Conservation (phyloP, 768 basidiomycete genomes). For the Suillus sp. region DNA sequence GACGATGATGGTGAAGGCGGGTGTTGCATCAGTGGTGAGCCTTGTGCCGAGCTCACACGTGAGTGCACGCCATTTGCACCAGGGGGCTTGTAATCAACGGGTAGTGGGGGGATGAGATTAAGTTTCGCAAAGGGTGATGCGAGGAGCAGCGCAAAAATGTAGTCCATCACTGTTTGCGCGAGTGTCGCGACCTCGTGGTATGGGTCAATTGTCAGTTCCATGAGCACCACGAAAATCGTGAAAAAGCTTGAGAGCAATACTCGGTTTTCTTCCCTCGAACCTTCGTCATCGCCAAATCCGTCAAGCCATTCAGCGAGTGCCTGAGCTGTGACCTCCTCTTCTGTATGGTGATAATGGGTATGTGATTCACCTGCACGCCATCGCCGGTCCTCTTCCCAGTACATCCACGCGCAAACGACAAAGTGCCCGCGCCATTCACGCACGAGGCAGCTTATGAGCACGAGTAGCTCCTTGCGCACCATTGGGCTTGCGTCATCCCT, state of each 20-base stretch:
- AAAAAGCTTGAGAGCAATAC: constrained; percentile 90
- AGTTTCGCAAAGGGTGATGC: constrained; percentile 86
- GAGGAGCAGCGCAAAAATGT: constrained; percentile 84
- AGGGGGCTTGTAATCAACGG: constrained; percentile 38
- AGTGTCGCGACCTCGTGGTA: constrained; percentile 90
- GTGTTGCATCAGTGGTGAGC: constrained; percentile 46
- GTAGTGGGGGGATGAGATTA: constrained; percentile 50
- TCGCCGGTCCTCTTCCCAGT: constrained; percentile 87
- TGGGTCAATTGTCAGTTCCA: constrained; percentile 92
- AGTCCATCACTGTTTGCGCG: constrained; percentile 91
- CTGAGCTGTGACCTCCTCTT: constrained; percentile 72
- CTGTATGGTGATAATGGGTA: constrained; percentile 36
- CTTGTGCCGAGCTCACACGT: constrained; percentile 51
- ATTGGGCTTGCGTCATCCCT: constrained; percentile 96
- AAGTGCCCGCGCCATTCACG: constrained; percentile 98
- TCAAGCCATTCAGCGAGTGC: constrained; percentile 83
- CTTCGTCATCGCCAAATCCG: constrained; percentile 64
- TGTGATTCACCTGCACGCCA: constrained; percentile 46
- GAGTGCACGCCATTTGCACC: constrained; percentile 39
- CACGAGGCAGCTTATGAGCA: constrained; percentile 89
- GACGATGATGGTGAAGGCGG: constrained; percentile 48
- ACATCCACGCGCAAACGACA: constrained; percentile 94
- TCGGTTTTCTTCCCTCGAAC: constrained; percentile 72
- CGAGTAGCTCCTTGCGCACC: constrained; percentile 91
- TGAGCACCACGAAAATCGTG: constrained; percentile 84